These are phyloP conservation scores for Sugiyamaella floridensis DNA, from an alignment of 805 yeast genomes.

Conservation along the genomic window DNA sequence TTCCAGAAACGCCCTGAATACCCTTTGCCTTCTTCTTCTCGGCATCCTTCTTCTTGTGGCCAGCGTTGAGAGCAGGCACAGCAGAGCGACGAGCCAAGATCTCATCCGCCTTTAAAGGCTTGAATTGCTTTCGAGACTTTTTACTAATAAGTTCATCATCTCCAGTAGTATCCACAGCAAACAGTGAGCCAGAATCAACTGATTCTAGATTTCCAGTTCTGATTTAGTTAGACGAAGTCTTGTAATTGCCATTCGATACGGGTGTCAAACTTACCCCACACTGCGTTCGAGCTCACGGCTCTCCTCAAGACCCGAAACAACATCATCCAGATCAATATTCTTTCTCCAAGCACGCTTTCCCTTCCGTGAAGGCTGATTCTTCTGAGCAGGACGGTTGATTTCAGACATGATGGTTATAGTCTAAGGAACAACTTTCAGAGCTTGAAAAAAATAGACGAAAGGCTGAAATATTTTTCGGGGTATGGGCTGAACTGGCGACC, in stretches of 20 bases:
- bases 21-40: conserved; percentile 33
- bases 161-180: conserved; percentile 62
- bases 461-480: background rate
- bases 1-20: conserved; percentile 57
- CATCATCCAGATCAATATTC: conserved; percentile 78
- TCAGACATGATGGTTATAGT: conserved; percentile 24
- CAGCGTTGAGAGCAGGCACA: conserved; percentile 52
- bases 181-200: conserved; percentile 40
- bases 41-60: conserved; percentile 29
- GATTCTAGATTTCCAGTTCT: conserved; percentile 11
- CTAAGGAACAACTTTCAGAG: background rate
- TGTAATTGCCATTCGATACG: conserved; percentile 32
- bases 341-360: conserved; percentile 92
- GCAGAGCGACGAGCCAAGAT: conserved; percentile 74
- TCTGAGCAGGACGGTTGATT: conserved; percentile 48
- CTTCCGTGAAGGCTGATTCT: conserved; percentile 74
- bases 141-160: conserved; percentile 39
- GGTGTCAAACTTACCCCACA: conserved; percentile 37
- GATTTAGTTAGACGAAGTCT: background rate
- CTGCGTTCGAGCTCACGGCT: conserved; percentile 50
- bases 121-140: conserved; percentile 36
- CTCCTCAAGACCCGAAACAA: conserved; percentile 64
- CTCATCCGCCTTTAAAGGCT: conserved; percentile 51
- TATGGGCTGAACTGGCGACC: background rate
- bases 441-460: background rate